These are phyloP conservation scores for Orbilia brochopaga DNA, from an alignment of 2,329 filamentous ascomycete species.

Conservation along the genomic window DNA sequence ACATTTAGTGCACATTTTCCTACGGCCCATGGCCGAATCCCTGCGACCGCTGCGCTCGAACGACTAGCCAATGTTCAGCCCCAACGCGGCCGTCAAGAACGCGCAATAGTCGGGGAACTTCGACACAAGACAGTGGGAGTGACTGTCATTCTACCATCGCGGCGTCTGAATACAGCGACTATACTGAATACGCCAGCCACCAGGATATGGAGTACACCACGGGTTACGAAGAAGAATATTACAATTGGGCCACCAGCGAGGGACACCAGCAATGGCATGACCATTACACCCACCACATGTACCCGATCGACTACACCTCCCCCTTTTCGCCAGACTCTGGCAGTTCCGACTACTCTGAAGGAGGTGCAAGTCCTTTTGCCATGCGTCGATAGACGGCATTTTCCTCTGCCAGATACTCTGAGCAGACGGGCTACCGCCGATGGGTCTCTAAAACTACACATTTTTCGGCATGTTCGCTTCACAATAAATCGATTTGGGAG, in stretches of 20 bases:
- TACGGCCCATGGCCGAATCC: constrained; percentile 45
- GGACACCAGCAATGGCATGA: constrained; percentile 41
- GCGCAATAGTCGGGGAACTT: constrained; percentile 43
- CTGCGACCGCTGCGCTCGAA: constrained; percentile 48
- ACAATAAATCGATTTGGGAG: neutral
- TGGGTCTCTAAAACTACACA: constrained; percentile 5
- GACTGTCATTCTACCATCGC: constrained; percentile 39
- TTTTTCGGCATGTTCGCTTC: constrained; percentile 12
- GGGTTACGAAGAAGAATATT: constrained; percentile 46
- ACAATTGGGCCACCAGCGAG: constrained; percentile 35
- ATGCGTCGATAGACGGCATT: constrained; percentile 42
- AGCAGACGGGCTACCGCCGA: constrained; percentile 11
- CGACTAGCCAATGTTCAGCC: constrained; percentile 41
- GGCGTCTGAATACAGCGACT: constrained; percentile 39
- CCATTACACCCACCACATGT: constrained; percentile 47
- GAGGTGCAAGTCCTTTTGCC: constrained; percentile 24
- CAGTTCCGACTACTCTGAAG: constrained; percentile 48
- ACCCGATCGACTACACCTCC: constrained; percentile 41
- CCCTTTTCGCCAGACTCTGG: constrained; percentile 46
- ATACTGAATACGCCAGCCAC: constrained; percentile 19
- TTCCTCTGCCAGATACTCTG: constrained; percentile 19
- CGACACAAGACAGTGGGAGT: constrained; percentile 45
- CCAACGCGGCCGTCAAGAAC: constrained; percentile 38
- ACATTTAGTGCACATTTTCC: constrained; percentile 39
- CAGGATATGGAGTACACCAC: constrained; percentile 39